A percentile compares a stretch with the other conserved stretches of the same genome.
phyloP scores from a whole-genome alignment of 371 early-diverging fungal species.

The Vairimorpha ceranae region DNA sequence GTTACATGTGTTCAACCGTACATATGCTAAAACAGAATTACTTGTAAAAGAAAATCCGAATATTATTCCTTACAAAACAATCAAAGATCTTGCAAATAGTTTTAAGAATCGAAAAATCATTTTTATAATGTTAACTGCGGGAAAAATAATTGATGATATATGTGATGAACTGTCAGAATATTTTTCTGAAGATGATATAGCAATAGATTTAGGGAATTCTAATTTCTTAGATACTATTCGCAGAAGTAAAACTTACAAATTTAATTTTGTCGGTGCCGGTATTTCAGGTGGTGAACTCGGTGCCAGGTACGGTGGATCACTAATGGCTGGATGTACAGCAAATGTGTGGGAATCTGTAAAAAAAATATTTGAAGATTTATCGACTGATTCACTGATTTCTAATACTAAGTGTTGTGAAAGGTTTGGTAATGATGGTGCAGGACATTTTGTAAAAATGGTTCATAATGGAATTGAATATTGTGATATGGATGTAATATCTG shows the following conservation, averaged over 20 bases:
- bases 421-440: constrained; percentile 92
- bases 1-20: constrained; percentile 79
- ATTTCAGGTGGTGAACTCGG: constrained; percentile 98
- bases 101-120: constrained; percentile 83
- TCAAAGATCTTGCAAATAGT: constrained; percentile 79
- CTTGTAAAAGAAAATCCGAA: constrained; percentile 74
- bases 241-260: constrained; percentile 65
- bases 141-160: constrained; percentile 83
- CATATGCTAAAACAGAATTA: constrained; percentile 79
- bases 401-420: constrained; percentile 92
- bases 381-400: constrained; percentile 72
- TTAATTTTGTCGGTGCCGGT: constrained; percentile 84
- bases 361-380: constrained; percentile 83
- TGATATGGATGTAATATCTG: constrained; percentile 94
- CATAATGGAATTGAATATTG: constrained; percentile 99
- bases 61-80: constrained; percentile 73
- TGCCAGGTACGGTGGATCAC: constrained; percentile 88
- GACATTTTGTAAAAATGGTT: constrained; percentile 99
- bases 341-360: constrained; percentile 73
- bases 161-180: constrained; percentile 74
- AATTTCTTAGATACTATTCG: constrained; percentile 90
- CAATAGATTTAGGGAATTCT: constrained; percentile 97
- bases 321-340: constrained; percentile 92
- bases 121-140: constrained; percentile 92
- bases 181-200: constrained; percentile 80